Evolutionary conservation across 768 basidiomycete genomes (phyloP).

Genomic region (Lactarius trivialis): DNA sequence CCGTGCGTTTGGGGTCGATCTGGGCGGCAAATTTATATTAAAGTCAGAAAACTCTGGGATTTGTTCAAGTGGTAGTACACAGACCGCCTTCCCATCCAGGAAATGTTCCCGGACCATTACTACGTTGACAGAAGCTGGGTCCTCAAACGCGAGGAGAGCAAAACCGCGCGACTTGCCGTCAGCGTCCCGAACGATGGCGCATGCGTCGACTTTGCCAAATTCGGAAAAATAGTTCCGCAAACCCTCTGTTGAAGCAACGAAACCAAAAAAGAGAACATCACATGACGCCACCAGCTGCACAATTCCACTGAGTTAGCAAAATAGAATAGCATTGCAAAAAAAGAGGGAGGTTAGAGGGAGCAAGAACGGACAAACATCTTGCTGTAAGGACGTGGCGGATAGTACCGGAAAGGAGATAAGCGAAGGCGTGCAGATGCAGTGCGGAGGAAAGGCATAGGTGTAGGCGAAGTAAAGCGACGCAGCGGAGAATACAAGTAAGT

Average conservation of each 20-base stretch:
- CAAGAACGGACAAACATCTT: conserved; percentile 76
- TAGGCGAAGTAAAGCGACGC: conserved; percentile 18
- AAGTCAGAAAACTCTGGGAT: neutral
- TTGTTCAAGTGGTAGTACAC: conserved; percentile 31
- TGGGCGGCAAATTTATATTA: conserved; percentile 34
- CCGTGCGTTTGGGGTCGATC: conserved; percentile 99
- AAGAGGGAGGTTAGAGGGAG: conserved; percentile 26
- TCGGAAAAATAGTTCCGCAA: conserved; percentile 87
- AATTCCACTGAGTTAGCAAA: conserved; percentile 40
- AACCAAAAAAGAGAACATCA: conserved; percentile 6
- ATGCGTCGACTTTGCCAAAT: conserved; percentile 95
- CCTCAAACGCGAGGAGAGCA: conserved; percentile 71
- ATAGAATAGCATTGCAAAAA: conserved; percentile 26
- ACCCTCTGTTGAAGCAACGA: conserved; percentile 44
- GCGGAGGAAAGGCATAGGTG: conserved; percentile 18
- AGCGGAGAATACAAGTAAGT: conserved; percentile 21
- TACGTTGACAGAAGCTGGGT: conserved; percentile 77
- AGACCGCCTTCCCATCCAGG: conserved; percentile 93
- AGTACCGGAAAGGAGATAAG: conserved; percentile 19
- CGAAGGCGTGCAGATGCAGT: conserved; percentile 21
- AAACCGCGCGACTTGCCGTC: conserved; percentile 93
- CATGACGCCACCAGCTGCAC: conserved; percentile 28
- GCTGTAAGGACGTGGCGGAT: conserved; percentile 41
- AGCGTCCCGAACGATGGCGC: conserved; percentile 97
- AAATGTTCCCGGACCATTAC: conserved; percentile 95